Percentiles rank a stretch among this genome's conserved stretches.
Evolutionary conservation across 2,329 filamentous ascomycete genomes (phyloP).

Genomic region (Fonsecaea multimorphosa): DNA sequence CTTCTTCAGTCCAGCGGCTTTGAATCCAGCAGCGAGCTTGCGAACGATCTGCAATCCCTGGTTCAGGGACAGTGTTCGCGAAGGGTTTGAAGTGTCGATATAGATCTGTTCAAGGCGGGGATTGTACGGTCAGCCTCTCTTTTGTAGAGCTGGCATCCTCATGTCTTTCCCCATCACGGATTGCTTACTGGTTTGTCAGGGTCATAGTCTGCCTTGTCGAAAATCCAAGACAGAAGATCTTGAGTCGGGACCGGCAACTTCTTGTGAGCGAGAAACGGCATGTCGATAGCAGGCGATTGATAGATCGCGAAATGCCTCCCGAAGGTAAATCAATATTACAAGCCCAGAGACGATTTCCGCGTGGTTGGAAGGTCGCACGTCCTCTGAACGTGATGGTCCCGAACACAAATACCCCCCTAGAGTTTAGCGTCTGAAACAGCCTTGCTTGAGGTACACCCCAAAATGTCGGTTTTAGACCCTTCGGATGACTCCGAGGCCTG

Average conservation of each 20-base stretch:
- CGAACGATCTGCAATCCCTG: conserved; percentile 47
- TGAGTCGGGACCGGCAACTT: conserved; percentile 51
- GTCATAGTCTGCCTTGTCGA: conserved; percentile 58
- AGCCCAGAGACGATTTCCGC: background rate
- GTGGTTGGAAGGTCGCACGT: background rate
- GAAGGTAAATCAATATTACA: background rate
- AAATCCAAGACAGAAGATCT: conserved; percentile 63
- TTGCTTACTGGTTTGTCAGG: conserved; percentile 54
- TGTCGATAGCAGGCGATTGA: background rate
- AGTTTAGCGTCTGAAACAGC: background rate
- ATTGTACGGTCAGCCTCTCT: background rate
- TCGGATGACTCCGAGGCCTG: background rate
- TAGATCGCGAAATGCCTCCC: background rate
- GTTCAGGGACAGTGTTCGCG: conserved; percentile 29
- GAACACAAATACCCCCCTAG: background rate
- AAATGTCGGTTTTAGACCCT: background rate
- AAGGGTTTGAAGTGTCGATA: conserved; percentile 56
- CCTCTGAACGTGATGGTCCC: background rate
- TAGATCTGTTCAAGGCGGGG: conserved; percentile 46
- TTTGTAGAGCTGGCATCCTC: background rate
- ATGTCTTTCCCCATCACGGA: background rate
- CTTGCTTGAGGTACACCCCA: background rate
- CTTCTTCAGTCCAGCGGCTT: conserved; percentile 38
- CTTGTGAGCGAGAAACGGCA: conserved; percentile 30
- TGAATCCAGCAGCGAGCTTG: conserved; percentile 59